Percentiles rank a stretch among this genome's conserved stretches.
Conservation (phyloP, 805 yeast genomes). For the Groenewaldozyma salmanticensis region DNA sequence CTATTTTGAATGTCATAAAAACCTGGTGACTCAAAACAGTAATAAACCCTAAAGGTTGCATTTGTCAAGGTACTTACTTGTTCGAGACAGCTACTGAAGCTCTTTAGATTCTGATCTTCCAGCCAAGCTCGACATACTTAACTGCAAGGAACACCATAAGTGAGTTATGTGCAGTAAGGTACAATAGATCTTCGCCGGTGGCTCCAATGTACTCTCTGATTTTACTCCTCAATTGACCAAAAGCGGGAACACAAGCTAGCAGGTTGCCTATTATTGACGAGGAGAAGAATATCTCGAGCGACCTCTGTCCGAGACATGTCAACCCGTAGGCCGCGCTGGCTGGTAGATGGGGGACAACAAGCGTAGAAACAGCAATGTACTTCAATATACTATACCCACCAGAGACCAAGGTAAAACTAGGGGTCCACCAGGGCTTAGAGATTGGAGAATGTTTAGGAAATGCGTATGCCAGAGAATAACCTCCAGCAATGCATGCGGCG, state of each 20-base stretch:
- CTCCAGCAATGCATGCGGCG: slow-evolving; percentile 20
- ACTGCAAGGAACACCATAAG: slow-evolving; percentile 14
- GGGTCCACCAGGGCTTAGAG: slow-evolving; percentile 32
- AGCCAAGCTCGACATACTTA: slow-evolving; percentile 11
- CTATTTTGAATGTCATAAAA: no score
- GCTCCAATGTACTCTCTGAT: slow-evolving; percentile 11
- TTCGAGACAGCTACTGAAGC: no score
- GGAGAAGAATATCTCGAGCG: slow-evolving; percentile 25
- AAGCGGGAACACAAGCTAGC: slow-evolving; percentile 4
- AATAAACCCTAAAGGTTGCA: no score
- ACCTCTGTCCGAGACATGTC: slow-evolving; percentile 22
- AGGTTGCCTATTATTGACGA: slow-evolving; percentile 15
- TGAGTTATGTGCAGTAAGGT: slow-evolving; percentile 9
- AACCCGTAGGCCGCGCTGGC: slow-evolving; percentile 10
- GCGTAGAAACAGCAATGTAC: slow-evolving; percentile 17
- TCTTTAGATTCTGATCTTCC: slow-evolving; percentile 8
- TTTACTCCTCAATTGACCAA: slow-evolving; percentile 3
- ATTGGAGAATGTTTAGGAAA: slow-evolving; percentile 26
- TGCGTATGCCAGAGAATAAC: slow-evolving; percentile 20
- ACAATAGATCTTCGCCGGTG: slow-evolving; percentile 10
- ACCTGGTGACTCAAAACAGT: no score
- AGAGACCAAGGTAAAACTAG: slow-evolving; percentile 25
- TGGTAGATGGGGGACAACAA: slow-evolving; percentile 22
- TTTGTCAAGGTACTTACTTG: no score
- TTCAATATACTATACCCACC: slow-evolving; percentile 26